Percentiles rank a stretch among this genome's conserved stretches.
Conservation (phyloP, 495 filamentous ascomycete species). For the Penicillium canariense region DNA sequence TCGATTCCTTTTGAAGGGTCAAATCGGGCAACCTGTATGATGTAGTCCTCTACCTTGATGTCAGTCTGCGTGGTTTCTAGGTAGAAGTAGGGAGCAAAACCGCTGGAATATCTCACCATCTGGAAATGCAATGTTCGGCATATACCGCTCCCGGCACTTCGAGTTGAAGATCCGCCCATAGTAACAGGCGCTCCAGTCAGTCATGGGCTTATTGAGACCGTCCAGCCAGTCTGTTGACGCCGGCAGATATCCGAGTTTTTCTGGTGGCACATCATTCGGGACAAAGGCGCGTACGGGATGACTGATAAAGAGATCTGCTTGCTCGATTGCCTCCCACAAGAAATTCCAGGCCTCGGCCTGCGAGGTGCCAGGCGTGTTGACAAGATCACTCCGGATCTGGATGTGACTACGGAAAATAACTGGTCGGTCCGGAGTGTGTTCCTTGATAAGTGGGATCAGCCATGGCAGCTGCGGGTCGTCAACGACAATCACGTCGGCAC, state of each 20-base stretch:
- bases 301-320: constrained; percentile 73
- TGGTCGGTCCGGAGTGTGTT: constrained; percentile 42
- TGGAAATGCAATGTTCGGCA: constrained; percentile 57
- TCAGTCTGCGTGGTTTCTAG: neutral
- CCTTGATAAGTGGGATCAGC: neutral
- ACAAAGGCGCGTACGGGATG: constrained; percentile 77
- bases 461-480: constrained; percentile 2
- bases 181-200: constrained; percentile 60
- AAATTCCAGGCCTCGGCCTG: constrained; percentile 74
- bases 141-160: constrained; percentile 44
- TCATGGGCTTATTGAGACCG: constrained; percentile 66
- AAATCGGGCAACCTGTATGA: neutral
- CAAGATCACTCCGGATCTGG: constrained; percentile 72
- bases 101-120: constrained; percentile 17
- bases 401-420: constrained; percentile 77
- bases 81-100: too few species aligned
- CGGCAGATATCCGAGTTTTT: constrained; percentile 70
- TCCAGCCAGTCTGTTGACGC: constrained; percentile 56
- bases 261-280: constrained; percentile 57
- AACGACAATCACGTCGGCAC: neutral
- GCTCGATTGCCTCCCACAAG: constrained; percentile 66
- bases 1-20: neutral
- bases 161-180: constrained; percentile 63
- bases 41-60: neutral
- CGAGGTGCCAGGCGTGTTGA: constrained; percentile 55